A percentile compares a stretch with the other conserved stretches of the same genome.
phyloP scores from a whole-genome alignment of 2,329 filamentous ascomycete species.

The Cladorrhinum sp. region DNA sequence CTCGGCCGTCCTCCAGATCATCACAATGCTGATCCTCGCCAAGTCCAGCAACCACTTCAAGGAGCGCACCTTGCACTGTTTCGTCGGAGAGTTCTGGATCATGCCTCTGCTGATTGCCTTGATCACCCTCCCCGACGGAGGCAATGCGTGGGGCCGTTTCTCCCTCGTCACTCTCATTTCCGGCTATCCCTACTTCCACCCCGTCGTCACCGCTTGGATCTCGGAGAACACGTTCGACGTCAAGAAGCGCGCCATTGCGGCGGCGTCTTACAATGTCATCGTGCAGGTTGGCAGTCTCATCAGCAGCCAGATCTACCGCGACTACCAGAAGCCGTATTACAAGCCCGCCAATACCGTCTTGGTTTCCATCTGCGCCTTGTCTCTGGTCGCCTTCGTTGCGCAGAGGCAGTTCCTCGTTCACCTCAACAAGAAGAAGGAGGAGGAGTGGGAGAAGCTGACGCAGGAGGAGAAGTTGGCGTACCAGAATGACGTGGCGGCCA shows the following conservation, averaged over 20 bases:
- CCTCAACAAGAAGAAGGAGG: constrained; percentile 49
- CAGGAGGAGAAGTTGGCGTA: constrained; percentile 44
- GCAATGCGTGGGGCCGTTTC: constrained; percentile 51
- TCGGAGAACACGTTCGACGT: constrained; percentile 49
- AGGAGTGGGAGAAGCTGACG: constrained; percentile 45
- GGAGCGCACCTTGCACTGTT: constrained; percentile 51
- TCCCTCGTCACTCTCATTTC: constrained; percentile 50
- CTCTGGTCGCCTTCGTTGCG: constrained; percentile 47
- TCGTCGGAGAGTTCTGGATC: constrained; percentile 51
- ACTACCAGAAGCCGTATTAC: constrained; percentile 54
- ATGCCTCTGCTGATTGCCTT: constrained; percentile 51
- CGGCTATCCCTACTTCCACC: constrained; percentile 57
- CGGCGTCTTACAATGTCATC: constrained; percentile 47
- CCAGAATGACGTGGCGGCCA: constrained; percentile 41
- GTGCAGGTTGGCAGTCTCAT: constrained; percentile 45
- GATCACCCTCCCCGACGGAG: constrained; percentile 45
- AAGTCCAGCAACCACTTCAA: constrained; percentile 55
- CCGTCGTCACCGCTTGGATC: constrained; percentile 50
- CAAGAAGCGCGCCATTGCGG: constrained; percentile 47
- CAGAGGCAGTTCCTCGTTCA: constrained; percentile 44
- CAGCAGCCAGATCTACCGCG: constrained; percentile 48
- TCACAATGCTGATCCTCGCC: constrained; percentile 53
- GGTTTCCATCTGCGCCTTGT: constrained; percentile 49
- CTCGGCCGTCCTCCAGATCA: constrained; percentile 53
- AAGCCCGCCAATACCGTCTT: constrained; percentile 56